Percentiles rank a stretch among this genome's conserved stretches.
Evolutionary conservation across 2,329 filamentous ascomycete species (phyloP).

Genomic region (Hypoxylon sp.): DNA sequence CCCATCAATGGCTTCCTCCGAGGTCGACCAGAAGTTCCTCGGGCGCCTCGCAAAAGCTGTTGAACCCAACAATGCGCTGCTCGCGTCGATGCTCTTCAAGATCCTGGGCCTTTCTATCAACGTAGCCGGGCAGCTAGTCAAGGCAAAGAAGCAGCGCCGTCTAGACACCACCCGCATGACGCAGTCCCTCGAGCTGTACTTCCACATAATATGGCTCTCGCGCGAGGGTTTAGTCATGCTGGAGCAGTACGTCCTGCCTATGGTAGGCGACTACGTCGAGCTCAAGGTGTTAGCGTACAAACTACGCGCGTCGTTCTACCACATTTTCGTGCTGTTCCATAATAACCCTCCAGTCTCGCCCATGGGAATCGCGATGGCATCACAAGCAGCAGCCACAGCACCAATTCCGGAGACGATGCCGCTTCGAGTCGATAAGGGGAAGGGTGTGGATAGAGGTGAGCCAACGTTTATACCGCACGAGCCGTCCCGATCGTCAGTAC

Average conservation of each 20-base stretch:
- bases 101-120: slow-evolving; percentile 91
- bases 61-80: slow-evolving; percentile 80
- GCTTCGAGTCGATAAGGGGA: slow-evolving; percentile 62
- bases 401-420: slow-evolving; percentile 37
- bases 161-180: slow-evolving; percentile 85
- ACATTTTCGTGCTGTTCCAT: slow-evolving; percentile 97
- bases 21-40: slow-evolving; percentile 97
- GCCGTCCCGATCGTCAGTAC: slow-evolving; percentile 61
- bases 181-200: slow-evolving; percentile 84
- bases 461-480: slow-evolving; percentile 49
- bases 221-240: slow-evolving; percentile 91
- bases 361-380: slow-evolving; percentile 61
- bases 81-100: slow-evolving; percentile 89
- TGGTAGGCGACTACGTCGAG: slow-evolving; percentile 82
- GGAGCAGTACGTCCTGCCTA: slow-evolving; percentile 88
- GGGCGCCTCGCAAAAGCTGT: slow-evolving; percentile 88
- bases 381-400: slow-evolving; percentile 16
- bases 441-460: slow-evolving; percentile 61
- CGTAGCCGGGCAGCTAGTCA: slow-evolving; percentile 85
- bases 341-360: slow-evolving; percentile 85
- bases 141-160: slow-evolving; percentile 84
- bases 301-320: slow-evolving; percentile 92
- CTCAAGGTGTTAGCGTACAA: slow-evolving; percentile 93
- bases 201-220: slow-evolving; percentile 95
- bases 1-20: slow-evolving; percentile 86